Conservation (phyloP, 805 yeast species). For the Tetrapisispora iriomotensis region DNA sequence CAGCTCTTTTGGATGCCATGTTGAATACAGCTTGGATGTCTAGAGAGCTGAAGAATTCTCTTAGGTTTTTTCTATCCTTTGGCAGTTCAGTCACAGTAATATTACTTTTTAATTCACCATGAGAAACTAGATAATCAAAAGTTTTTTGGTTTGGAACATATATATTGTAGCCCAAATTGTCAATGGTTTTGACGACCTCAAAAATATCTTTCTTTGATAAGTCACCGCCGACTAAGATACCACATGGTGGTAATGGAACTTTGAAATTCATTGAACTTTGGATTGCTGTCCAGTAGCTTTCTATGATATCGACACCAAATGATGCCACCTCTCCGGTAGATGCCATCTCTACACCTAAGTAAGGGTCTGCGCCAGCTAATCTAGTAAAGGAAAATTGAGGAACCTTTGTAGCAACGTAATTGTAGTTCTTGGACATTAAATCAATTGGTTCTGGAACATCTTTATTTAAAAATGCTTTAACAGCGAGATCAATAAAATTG, state of each 20-base stretch:
- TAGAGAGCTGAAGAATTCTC: conserved; percentile 86
- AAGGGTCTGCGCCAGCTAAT: conserved; percentile 98
- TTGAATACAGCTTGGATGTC: conserved; percentile 84
- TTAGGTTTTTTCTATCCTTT: conserved; percentile 78
- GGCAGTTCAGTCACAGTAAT: conserved; percentile 77
- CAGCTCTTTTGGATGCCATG: conserved; percentile 85
- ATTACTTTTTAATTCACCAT: conserved; percentile 29
- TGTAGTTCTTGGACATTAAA: conserved; percentile 65
- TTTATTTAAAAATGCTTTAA: conserved; percentile 69
- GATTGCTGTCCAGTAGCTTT: conserved; percentile 96
- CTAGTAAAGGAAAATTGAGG: conserved; percentile 98
- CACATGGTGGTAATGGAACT: conserved; percentile 83
- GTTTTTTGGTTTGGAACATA: conserved; percentile 70
- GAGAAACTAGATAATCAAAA: conserved; percentile 51
- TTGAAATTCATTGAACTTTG: conserved; percentile 97
- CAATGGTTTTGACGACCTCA: conserved; percentile 57
- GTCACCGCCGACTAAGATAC: conserved; percentile 93
- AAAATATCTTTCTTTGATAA: conserved; percentile 46
- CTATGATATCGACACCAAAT: conserved; percentile 74
- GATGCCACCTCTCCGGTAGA: conserved; percentile 99
- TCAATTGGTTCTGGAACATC: conserved; percentile 69
- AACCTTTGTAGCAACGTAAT: conserved; percentile 91
- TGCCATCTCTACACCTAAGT: conserved; percentile 98
- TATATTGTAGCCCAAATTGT: conserved; percentile 64
- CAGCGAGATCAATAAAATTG: conserved; percentile 92